Conservation (phyloP, 768 basidiomycete genomes). For the Pseudohyphozyma bogoriensis region DNA sequence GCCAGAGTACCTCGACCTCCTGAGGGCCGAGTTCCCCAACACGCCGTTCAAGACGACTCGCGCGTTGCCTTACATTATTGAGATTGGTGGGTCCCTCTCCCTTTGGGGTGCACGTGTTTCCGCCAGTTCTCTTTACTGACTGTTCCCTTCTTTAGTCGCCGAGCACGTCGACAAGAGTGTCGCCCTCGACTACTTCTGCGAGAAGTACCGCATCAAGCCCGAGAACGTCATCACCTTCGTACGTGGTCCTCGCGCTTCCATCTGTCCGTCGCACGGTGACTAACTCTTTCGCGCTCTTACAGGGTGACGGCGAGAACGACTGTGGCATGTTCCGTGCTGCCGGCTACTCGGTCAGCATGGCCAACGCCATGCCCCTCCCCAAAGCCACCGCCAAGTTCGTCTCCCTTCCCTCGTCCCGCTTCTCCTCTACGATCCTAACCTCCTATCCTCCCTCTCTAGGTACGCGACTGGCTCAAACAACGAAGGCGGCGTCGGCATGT, state of each 20-base stretch:
- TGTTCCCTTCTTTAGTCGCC: conserved; percentile 2
- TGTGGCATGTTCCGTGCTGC: conserved; percentile 24
- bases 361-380: conserved; percentile 28
- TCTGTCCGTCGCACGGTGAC: neutral
- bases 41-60: conserved; percentile 29
- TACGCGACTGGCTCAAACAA: conserved; percentile 25
- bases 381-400: conserved; percentile 14
- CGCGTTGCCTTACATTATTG: conserved; percentile 31
- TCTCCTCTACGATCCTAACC: neutral
- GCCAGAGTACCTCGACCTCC: conserved; percentile 23
- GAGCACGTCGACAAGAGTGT: conserved; percentile 30
- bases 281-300: neutral
- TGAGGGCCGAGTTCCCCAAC: conserved; percentile 23
- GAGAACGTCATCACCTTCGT: conserved; percentile 30
- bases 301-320: conserved; percentile 30
- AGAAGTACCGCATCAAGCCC: conserved; percentile 25
- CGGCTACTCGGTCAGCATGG: conserved; percentile 25
- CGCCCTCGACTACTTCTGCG: conserved; percentile 28
- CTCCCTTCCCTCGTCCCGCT: neutral
- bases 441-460: neutral
- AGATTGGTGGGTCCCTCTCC: conserved; percentile 5
- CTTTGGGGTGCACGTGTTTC: neutral
- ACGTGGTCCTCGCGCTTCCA: neutral
- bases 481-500: conserved; percentile 30
- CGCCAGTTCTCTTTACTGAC: neutral